Evolutionary conservation across 345 rosid genomes (phyloP), one percentile per base, ranked within the genome.

Genomic region (Lumnitzera racemosa): DNA sequence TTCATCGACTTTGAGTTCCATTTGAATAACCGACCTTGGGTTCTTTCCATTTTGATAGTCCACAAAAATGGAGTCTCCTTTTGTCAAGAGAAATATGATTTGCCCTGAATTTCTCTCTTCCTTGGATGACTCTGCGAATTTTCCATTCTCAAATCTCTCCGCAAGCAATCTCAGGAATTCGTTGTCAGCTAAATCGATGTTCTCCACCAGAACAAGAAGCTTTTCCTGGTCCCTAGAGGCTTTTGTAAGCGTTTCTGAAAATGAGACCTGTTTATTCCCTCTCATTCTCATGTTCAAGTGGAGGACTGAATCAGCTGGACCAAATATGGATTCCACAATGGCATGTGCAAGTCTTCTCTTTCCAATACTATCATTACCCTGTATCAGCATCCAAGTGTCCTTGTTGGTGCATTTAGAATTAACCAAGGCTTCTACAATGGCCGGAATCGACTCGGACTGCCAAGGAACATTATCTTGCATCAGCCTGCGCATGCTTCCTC

Each of bases 271-370:
- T 55, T 66, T 61, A 41, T 49, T 27, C 1, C 71, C 63, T 56
- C 51, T 76, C 61, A 60, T 83, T 70, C 69, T 73, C 74, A 72
- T 70, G 70, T 77, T 74, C 62, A 86, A 61, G 61, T 71, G 64
- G 43, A 83, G 47, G 29, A 91, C 78, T 12, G 66, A 65, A 58
- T 85, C 81, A 57, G 70, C 46, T 15, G 89, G 83, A 4, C 88
- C 90, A 2, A 70, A 70, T 57, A 88, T 67, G 17, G 75, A 72
- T 54, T 80, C 85, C 17, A 95, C 78, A 61, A 84, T 74, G 10
- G 86, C 78, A 59, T 70, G 75, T 15, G 90, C 91, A 68, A 91
- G 66, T 77, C 95, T 83, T 70, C 90, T 78, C 69, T 88, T 91
- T 5, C 91, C 95, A 2, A 78, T 36, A 0, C 68, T 66, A 76